These are phyloP conservation scores for Fereydounia khargensis DNA, from an alignment of 1,284 basidiomycete genomes.

Conservation along the genomic window DNA sequence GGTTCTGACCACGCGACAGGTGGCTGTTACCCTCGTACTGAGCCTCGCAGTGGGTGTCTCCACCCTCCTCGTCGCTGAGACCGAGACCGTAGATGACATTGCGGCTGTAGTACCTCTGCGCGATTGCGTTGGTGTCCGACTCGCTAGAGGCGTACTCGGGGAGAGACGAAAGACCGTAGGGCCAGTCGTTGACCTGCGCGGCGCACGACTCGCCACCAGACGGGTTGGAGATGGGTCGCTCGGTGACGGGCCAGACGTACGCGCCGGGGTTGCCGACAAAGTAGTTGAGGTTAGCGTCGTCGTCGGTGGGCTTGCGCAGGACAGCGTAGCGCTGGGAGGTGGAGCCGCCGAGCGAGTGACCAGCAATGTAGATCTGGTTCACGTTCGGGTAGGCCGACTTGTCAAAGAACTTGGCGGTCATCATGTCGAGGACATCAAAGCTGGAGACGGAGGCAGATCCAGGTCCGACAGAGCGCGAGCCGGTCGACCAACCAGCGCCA, in stretches of 20 bases:
- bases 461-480: slow-evolving; percentile 31
- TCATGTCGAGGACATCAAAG: slow-evolving; percentile 40
- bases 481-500: slow-evolving; percentile 27
- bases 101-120: slow-evolving; percentile 30
- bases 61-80: slow-evolving; percentile 31
- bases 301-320: slow-evolving; percentile 22
- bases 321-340: slow-evolving; percentile 50
- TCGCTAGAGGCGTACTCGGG: slow-evolving; percentile 16
- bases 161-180: slow-evolving; percentile 22
- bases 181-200: slow-evolving; percentile 13
- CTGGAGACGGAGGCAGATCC: slow-evolving; percentile 16
- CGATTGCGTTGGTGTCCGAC: slow-evolving; percentile 14
- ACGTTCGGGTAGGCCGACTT: slow-evolving; percentile 40
- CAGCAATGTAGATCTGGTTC: slow-evolving; percentile 40
- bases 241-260: slow-evolving; percentile 32
- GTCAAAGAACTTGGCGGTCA: slow-evolving; percentile 43
- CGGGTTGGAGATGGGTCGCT: slow-evolving; percentile 27
- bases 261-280: slow-evolving; percentile 46
- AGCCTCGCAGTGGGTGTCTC: slow-evolving; percentile 47
- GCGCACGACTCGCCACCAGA: slow-evolving; percentile 17
- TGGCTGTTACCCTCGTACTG: slow-evolving; percentile 44
- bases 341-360: slow-evolving; percentile 47
- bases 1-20: slow-evolving; percentile 40
- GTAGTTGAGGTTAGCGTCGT: slow-evolving; percentile 32
- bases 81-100: slow-evolving; percentile 40